Base-by-base conservation (phyloP, 2,329 filamentous ascomycete species). In the Dryadomyces quercivorus region DNA sequence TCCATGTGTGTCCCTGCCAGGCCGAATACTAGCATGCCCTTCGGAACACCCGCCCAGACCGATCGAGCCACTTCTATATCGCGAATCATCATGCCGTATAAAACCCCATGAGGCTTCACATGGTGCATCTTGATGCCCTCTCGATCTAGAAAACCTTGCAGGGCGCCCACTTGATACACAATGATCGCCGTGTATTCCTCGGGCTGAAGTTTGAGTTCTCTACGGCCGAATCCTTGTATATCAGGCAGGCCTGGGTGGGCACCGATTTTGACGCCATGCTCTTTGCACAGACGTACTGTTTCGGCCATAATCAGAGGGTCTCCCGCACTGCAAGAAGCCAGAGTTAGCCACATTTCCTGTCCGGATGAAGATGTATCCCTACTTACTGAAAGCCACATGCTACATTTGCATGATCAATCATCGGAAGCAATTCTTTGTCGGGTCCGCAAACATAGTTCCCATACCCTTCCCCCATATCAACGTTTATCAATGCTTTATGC, bases 341-440 rank as follows among this genome's bases (percentile, higher is more conserved):
- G 36, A 16, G 20, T 22, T 4, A 15, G 12, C n/a, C 7, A 26
- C 22, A 26, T 9, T 26, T 22, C 18, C 12, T 18, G 9, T 31
- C 26, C 4, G 26, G 4, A 31, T 31, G 26, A 31, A 31, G 26
- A 31, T 4, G 26, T 31, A 8, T 31, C 4, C 8, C 8, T 46
- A n/a, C 46, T 9, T 34, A 50, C 47, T 80, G 77, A 57, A 80
- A 78, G 9, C 76, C 76, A 59, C 78, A 82, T 13, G 79, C 79
- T 10, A 82, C 65, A 60, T 82, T 82, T 40, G 79, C 80, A 63
- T 77, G 72, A 61, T 82, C 78, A 58, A 82, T 80, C 56, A 81
- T 65, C 4, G 78, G 77, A 43, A 83, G 72, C 12, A 83, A 66
- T 54, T 81, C 76, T 46, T 76, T 72, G 58, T 83, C 80, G 6